Conservation (phyloP, 2,329 filamentous ascomycete genomes). For the Fusarium musae region DNA sequence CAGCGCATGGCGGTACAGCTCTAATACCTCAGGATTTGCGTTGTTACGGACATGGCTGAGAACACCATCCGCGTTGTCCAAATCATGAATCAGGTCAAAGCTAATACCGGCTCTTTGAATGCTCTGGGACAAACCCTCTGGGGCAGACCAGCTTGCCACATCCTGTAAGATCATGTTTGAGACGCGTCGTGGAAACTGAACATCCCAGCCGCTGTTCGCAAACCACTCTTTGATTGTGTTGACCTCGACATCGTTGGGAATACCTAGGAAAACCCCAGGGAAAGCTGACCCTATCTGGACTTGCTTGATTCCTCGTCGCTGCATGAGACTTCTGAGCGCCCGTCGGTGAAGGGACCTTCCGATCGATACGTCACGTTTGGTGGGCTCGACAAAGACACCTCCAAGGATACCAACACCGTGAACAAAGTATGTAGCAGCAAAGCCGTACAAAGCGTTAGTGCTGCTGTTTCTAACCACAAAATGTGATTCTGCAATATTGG, state of each 20-base stretch:
- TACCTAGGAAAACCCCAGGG: conserved; percentile 87
- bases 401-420: conserved; percentile 80
- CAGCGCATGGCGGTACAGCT: conserved; percentile 82
- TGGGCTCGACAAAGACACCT: conserved; percentile 88
- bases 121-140: conserved; percentile 79
- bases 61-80: conserved; percentile 79
- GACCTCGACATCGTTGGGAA: conserved; percentile 68
- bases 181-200: conserved; percentile 64
- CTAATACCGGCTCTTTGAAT: conserved; percentile 78
- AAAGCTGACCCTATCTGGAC: conserved; percentile 85
- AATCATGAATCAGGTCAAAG: conserved; percentile 85
- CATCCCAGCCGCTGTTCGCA: conserved; percentile 89
- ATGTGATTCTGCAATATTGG: conserved; percentile 81
- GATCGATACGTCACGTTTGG: conserved; percentile 87
- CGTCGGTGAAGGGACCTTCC: conserved; percentile 89
- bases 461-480: conserved; percentile 95
- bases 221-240: conserved; percentile 79
- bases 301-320: conserved; percentile 77
- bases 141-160: conserved; percentile 77
- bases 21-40: conserved; percentile 79
- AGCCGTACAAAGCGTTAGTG: conserved; percentile 90
- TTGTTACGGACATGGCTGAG: conserved; percentile 79
- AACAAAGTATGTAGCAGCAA: conserved; percentile 88
- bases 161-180: conserved; percentile 79
- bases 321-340: conserved; percentile 78